Evolutionary conservation across 495 filamentous ascomycete species (phyloP).

Genomic region (Massariosphaeria phaeospora): DNA sequence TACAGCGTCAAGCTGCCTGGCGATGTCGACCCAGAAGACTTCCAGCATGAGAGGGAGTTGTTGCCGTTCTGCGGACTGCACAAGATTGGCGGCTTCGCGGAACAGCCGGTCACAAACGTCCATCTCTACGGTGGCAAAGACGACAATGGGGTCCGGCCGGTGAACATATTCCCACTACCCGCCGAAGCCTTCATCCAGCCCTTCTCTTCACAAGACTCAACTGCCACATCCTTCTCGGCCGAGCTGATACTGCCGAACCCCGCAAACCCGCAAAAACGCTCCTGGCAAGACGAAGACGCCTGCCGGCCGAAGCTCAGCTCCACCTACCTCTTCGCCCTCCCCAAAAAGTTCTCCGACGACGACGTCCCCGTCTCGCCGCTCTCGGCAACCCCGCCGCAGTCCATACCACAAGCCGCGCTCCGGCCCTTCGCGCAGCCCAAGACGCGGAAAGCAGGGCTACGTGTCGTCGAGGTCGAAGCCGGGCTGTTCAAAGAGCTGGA

Average conservation of each 20-base stretch:
- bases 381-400: slow-evolving; percentile 13
- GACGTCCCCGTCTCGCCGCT: slow-evolving; percentile 28
- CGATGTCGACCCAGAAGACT: slow-evolving; percentile 31
- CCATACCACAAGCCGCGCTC: slow-evolving; percentile 14
- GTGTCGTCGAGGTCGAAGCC: slow-evolving; percentile 26
- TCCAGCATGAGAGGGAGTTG: slow-evolving; percentile 47
- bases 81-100: slow-evolving; percentile 54
- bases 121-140: slow-evolving; percentile 21
- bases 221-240: slow-evolving; percentile 7
- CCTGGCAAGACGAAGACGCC: slow-evolving; percentile 22
- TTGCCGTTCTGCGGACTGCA: slow-evolving; percentile 72
- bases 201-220: slow-evolving; percentile 26
- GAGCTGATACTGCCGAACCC: slow-evolving; percentile 10
- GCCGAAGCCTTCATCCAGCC: slow-evolving; percentile 20
- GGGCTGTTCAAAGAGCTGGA: slow-evolving; percentile 30
- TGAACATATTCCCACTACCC: slow-evolving; percentile 12
- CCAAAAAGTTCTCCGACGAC: slow-evolving; percentile 15
- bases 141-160: slow-evolving; percentile 5
- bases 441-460: slow-evolving; percentile 1
- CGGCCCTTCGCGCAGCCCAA: slow-evolving; percentile 31
- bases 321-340: slow-evolving; percentile 18
- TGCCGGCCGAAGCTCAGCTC: slow-evolving; percentile 2
- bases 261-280: slow-evolving; percentile 25
- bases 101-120: slow-evolving; percentile 40
- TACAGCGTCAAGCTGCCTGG: slow-evolving; percentile 20